A percentile compares a stretch with the other conserved stretches of the same genome.
phyloP scores from a whole-genome alignment of 768 basidiomycete species.

The Termitomyces sp. region DNA sequence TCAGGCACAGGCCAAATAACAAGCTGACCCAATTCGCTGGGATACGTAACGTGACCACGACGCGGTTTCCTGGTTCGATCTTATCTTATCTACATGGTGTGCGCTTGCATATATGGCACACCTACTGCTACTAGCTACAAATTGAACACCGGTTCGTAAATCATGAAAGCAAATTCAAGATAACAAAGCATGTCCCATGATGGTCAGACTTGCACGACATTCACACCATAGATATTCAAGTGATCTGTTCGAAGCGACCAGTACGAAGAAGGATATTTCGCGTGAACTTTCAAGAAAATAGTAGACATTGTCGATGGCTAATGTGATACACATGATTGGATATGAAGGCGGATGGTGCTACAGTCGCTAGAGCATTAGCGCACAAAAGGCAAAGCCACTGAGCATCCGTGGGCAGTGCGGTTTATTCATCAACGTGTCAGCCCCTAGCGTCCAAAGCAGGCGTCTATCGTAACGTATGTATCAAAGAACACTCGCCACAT shows the following conservation, averaged over 20 bases:
- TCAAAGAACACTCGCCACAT: conserved; percentile 4
- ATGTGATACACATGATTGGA: background rate
- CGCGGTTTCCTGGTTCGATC: background rate
- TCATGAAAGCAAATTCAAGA: background rate
- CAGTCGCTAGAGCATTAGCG: background rate
- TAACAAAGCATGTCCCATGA: background rate
- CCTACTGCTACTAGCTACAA: background rate
- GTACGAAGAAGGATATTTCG: background rate
- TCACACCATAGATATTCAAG: background rate
- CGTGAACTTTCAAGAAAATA: background rate
- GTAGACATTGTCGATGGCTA: background rate
- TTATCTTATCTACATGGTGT: background rate
- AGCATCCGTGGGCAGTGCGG: background rate
- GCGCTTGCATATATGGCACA: background rate
- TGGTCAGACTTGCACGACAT: background rate
- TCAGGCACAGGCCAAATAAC: background rate
- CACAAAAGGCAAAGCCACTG: background rate
- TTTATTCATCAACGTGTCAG: conserved; percentile 1
- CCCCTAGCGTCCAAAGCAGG: conserved; percentile 2
- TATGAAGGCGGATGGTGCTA: background rate
- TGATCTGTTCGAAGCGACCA: background rate
- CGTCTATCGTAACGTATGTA: background rate
- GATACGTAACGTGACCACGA: background rate
- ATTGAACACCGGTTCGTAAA: background rate
- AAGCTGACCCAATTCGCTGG: background rate